Evolutionary conservation across 306 rosid genomes (phyloP), one percentile per base, ranked within the genome.

Genomic region (Prosopis cineraria): DNA sequence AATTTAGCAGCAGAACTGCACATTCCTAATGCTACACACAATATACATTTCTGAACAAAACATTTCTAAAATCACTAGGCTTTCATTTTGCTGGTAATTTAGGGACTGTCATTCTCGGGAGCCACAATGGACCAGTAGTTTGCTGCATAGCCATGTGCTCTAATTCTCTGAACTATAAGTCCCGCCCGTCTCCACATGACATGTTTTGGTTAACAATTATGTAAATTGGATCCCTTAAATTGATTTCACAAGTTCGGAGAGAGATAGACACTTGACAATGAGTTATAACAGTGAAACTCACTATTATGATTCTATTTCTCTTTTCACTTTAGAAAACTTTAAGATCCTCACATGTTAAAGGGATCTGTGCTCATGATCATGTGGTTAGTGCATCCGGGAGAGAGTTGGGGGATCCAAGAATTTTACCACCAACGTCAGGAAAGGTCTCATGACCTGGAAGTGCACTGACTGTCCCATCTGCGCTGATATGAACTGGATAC

Each of bases 361-460:
- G 8, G 59, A 20, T 52, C 5, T 3, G 27, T 52, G 59, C 25
- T 52, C 11, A 52, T 52, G 70, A 10, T 73, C 80, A 88, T 43
- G 88, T 84, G 40, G 88, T 84, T 66, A 82, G 63, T 52, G 83
- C 82, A 79, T 81, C 88, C 1, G 88, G 88, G 68, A 81, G 89
- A 70, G 72, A 81, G 66, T 81, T 81, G 66, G 86, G 75, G 14
- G 86, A 75, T 58, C 86, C 89, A 25, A 83, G 83, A 63, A 88
- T 52, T 81, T 88, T 81, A 36, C 89, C 89, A 68, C 91, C 89
- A 63, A 83, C 84, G 68, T 88, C 91, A 67, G 81, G 86, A 73
- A 85, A 88, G 6, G 79, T 59, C 37, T 85, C 91, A 56, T 8
- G 36, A 10, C 52, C 79, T 0, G 68, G 69, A 43, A 85, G 76